Evolutionary conservation across 176 grass and related monocot species (phyloP).

Genomic region (Carex littledalei): DNA sequence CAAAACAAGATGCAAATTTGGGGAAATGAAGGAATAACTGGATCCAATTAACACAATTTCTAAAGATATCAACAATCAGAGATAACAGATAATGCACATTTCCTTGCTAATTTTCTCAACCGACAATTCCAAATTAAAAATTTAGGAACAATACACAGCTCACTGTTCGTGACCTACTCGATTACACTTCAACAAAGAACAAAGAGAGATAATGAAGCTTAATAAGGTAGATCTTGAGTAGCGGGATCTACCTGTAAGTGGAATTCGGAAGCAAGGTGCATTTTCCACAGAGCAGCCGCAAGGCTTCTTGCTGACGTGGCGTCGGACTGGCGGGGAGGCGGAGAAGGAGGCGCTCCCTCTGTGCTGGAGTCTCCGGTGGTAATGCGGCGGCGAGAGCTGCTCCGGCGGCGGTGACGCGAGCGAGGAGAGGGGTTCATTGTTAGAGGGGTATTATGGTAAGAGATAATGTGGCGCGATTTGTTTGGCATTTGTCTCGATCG

Average conservation of each 20-base stretch:
- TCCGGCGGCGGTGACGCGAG: neutral
- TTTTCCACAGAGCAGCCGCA: conserved; percentile 20
- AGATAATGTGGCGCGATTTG: conserved; percentile 5
- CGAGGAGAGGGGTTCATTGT: neutral
- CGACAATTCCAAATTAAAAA: neutral
- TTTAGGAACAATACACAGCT: neutral
- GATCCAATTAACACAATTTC: neutral
- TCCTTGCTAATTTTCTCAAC: neutral
- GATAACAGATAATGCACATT: neutral
- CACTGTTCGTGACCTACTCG: neutral
- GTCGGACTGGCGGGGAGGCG: too few relatives aligned
- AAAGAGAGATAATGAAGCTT: neutral
- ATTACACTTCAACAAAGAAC: neutral
- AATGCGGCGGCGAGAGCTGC: neutral
- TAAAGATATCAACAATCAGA: neutral
- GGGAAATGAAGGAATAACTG: neutral
- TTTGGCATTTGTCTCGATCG: neutral
- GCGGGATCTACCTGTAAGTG: neutral
- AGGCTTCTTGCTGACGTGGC: conserved; percentile 4
- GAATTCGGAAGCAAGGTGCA: conserved; percentile 12
- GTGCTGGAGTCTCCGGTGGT: neutral
- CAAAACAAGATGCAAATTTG: neutral
- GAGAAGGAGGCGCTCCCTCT: neutral
- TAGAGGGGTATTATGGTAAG: neutral
- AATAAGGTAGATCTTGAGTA: neutral